Conservation (phyloP, 768 basidiomycete species). For the Tulasnella sp. region DNA sequence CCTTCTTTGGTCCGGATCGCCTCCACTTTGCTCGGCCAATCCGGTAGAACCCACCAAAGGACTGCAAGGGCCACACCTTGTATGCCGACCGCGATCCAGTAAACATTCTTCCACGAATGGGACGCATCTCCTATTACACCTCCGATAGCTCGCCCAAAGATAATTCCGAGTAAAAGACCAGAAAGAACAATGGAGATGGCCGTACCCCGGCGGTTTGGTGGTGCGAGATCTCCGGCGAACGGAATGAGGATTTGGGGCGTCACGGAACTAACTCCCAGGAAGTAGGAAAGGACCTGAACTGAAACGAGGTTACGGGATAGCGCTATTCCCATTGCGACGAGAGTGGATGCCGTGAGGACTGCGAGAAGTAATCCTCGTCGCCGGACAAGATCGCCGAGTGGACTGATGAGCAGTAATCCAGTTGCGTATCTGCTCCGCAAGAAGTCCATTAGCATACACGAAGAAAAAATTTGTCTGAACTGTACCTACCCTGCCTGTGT, state of each 20-base stretch:
- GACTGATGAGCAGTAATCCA: conserved; percentile 64
- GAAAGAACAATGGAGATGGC: conserved; percentile 51
- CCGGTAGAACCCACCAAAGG: conserved; percentile 31
- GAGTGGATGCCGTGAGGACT: conserved; percentile 40
- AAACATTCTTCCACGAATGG: conserved; percentile 40
- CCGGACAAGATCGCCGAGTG: conserved; percentile 73
- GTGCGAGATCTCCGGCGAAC: conserved; percentile 71
- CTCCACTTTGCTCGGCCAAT: conserved; percentile 29
- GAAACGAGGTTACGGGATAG: conserved; percentile 45
- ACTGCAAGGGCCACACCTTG: conserved; percentile 21
- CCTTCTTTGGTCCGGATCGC: background rate
- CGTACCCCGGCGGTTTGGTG: conserved; percentile 58
- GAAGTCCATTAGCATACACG: background rate
- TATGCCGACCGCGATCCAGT: conserved; percentile 31
- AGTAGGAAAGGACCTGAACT: conserved; percentile 58
- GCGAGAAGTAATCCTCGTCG: conserved; percentile 57
- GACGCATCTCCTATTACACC: conserved; percentile 63
- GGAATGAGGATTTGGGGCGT: conserved; percentile 55
- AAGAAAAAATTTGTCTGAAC: background rate
- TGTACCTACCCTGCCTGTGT: conserved; percentile 20
- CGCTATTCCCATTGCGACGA: conserved; percentile 61
- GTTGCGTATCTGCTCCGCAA: conserved; percentile 41
- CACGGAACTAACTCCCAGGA: conserved; percentile 59
- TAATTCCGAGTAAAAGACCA: conserved; percentile 52
- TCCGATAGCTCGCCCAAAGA: conserved; percentile 64